Evolutionary conservation across 805 yeast genomes (phyloP).

Genomic region (Yamadazyma endophytica): DNA sequence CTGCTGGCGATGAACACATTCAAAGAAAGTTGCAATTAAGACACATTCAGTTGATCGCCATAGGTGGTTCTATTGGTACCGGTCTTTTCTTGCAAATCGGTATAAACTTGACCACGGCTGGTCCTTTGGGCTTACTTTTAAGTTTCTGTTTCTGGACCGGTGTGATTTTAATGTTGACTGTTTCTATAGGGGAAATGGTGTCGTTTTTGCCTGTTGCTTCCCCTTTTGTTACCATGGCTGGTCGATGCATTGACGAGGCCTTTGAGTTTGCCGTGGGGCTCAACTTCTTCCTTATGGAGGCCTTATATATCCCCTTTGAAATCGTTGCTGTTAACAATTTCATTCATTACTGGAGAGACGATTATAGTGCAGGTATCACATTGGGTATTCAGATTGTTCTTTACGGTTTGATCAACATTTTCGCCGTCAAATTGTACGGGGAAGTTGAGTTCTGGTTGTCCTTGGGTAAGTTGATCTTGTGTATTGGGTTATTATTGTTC

Average conservation of each 20-base stretch:
- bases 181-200: constrained; percentile 39
- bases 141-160: constrained; percentile 31
- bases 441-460: constrained; percentile 48
- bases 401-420: constrained; percentile 40
- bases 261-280: constrained; percentile 36
- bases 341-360: constrained; percentile 50
- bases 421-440: constrained; percentile 48
- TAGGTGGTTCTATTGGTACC: constrained; percentile 18
- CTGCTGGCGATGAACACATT: constrained; percentile 10
- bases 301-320: constrained; percentile 44
- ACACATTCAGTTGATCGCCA: constrained; percentile 15
- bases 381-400: constrained; percentile 39
- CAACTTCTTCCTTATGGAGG: constrained; percentile 21
- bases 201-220: constrained; percentile 33
- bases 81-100: constrained; percentile 14
- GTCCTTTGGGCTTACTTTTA: constrained; percentile 33
- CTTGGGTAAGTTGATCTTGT: constrained; percentile 33
- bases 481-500: constrained; percentile 35
- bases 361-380: constrained; percentile 46
- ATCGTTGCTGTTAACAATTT: constrained; percentile 48
- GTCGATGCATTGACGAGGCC: constrained; percentile 33
- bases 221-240: constrained; percentile 37
- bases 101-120: constrained; percentile 22
- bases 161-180: constrained; percentile 30
- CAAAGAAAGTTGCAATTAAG: constrained; percentile 10